Base-by-base conservation (phyloP, 306 rosid species). In the Styphnolobium japonicum region DNA sequence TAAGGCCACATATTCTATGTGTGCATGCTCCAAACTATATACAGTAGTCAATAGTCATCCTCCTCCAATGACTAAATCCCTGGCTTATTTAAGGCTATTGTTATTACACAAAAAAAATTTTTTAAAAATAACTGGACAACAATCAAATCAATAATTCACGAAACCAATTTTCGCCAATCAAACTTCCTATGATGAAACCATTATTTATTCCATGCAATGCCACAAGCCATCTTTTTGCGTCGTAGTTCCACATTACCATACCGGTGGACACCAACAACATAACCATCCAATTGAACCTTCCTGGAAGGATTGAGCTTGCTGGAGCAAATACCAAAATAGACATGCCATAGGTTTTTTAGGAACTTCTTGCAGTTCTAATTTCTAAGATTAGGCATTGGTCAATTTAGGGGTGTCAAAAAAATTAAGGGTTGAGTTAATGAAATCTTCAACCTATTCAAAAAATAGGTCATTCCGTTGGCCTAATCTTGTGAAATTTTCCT, bases 291-390 rank as follows among this genome's bases (percentile, higher is more conserved):
- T 73, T 85, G 53, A 85, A 75, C 56, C 85, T 87, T 67, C 90
- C 88, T 40, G 91, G 87, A 18, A 84, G 43, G 18, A 61, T 78
- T 3, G 83, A 80, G 36, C 51, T 66, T 37, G 83, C 94, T 86
- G 86, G 19, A 10, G 36, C 79, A 31, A 67, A 58, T 19, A 42
- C 76, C 27, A 81, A 65, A 6, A 67, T 22, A 73, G n/a, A 42
- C 10, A 10, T 16, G 21, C 4, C 36, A 6, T 67, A 5, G 43
- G 18, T 1, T 23, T 15, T 67, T 39, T 67, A 12, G 0, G 3
- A 22, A 55, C 53, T 39, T 22, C 22, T 10, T n/a, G n/a, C n/a
- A n/a, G n/a, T n/a, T n/a, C n/a, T n/a, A n/a, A n/a, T n/a, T n/a
- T n/a, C n/a, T n/a, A n/a, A n/a, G n/a, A n/a, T n/a, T n/a, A n/a